Evolutionary conservation across 495 filamentous ascomycete species (phyloP).

Genomic region (Podospora pseudopauciseta): DNA sequence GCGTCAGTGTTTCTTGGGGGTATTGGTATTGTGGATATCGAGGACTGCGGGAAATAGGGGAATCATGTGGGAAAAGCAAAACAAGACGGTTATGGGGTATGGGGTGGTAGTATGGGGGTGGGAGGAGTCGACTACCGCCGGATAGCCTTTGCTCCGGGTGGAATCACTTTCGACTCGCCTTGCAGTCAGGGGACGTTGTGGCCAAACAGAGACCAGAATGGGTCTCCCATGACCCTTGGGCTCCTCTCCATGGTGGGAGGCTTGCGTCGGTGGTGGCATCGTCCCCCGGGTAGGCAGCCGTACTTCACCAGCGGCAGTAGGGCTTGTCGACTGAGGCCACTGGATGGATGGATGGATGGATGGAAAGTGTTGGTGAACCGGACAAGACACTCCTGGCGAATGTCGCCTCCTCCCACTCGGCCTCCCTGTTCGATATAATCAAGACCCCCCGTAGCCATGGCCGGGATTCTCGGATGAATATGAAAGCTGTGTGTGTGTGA

Average conservation of each 20-base stretch:
- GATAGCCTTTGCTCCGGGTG: background rate
- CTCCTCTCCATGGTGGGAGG: slow-evolving; percentile 43
- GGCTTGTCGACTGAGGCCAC: slow-evolving; percentile 37
- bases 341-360: background rate
- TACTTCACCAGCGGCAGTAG: slow-evolving; percentile 53
- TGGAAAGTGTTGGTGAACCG: background rate
- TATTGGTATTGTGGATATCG: background rate
- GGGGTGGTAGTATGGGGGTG: background rate
- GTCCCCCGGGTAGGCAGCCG: slow-evolving; percentile 42
- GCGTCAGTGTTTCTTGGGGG: background rate
- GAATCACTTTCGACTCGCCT: slow-evolving; percentile 29
- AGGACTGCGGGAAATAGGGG: background rate
- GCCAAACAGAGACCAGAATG: slow-evolving; percentile 53
- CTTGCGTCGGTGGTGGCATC: slow-evolving; percentile 26
- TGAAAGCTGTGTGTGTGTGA: background rate
- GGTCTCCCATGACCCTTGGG: slow-evolving; percentile 41
- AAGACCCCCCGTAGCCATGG: background rate
- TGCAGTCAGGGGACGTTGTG: slow-evolving; percentile 50
- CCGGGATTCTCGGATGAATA: background rate
- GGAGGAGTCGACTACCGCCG: background rate
- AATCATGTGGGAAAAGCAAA: background rate
- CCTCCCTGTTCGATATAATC: background rate
- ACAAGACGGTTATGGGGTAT: background rate
- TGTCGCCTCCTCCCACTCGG: background rate
- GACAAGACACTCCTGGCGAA: background rate